Conservation (phyloP, 1,284 basidiomycete genomes). For the Microstroma glucosiphilum region DNA sequence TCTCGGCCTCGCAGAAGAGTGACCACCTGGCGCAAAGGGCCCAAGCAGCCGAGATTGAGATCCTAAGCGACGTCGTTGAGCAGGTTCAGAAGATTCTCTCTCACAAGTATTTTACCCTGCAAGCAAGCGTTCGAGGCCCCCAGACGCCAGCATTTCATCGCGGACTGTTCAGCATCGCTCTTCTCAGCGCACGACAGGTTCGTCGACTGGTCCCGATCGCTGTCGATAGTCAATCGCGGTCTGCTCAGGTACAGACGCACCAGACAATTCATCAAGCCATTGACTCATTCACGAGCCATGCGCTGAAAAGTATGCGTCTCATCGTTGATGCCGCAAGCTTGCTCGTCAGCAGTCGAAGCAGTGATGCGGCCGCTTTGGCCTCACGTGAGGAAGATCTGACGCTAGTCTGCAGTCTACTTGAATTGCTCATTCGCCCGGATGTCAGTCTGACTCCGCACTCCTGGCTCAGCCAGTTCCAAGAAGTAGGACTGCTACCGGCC, state of each 20-base stretch:
- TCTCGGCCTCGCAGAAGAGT: constrained; percentile 50
- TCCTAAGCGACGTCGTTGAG: constrained; percentile 56
- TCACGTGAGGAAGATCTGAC: constrained; percentile 71
- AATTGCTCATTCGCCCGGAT: constrained; percentile 62
- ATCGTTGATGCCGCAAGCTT: constrained; percentile 59
- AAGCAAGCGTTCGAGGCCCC: constrained; percentile 66
- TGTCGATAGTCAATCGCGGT: constrained; percentile 16
- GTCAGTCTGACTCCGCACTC: constrained; percentile 64
- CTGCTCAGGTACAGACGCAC: constrained; percentile 24
- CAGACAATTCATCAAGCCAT: constrained; percentile 68
- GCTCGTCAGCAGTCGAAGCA: constrained; percentile 12
- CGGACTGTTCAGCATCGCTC: constrained; percentile 28
- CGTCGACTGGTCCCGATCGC: constrained; percentile 16
- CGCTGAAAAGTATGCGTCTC: constrained; percentile 61
- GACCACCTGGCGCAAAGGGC: constrained; percentile 31
- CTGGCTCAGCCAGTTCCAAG: constrained; percentile 76
- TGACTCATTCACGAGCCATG: constrained; percentile 66
- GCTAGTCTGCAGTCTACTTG: constrained; percentile 71
- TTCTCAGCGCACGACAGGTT: constrained; percentile 21
- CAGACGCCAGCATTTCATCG: constrained; percentile 68
- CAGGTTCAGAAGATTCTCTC: constrained; percentile 65
- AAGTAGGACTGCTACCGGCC: constrained; percentile 69
- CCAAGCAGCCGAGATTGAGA: background rate
- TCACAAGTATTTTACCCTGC: constrained; percentile 68
- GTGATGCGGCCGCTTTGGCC: constrained; percentile 55